Conservation (phyloP, 176 grass and related monocot species). For the Cenchrus americanus region DNA sequence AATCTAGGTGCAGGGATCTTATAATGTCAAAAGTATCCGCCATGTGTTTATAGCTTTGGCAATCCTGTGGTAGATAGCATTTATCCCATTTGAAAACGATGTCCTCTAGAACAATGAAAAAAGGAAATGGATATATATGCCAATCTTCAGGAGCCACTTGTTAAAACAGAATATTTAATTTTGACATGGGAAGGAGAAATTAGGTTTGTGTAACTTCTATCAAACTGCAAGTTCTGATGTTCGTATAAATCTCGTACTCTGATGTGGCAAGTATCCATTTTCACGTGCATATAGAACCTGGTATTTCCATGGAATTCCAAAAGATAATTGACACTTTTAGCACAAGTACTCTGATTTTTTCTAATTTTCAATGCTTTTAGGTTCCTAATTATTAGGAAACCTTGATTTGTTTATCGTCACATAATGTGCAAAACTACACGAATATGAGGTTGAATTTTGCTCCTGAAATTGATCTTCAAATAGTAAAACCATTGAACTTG, state of each 20-base stretch:
- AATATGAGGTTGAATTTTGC: too few relatives aligned
- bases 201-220: not conserved
- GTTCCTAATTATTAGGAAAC: too few relatives aligned
- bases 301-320: not conserved
- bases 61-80: not conserved
- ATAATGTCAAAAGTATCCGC: constrained; percentile 22
- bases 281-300: not conserved
- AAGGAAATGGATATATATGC: constrained; percentile 42
- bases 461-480: too few relatives aligned
- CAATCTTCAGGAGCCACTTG: constrained; percentile 26
- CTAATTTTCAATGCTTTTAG: not conserved
- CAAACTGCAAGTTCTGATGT: not conserved
- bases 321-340: not conserved
- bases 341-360: not conserved
- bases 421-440: too few relatives aligned
- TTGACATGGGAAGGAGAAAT: not conserved
- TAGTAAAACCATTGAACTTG: too few relatives aligned
- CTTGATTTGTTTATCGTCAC: too few relatives aligned
- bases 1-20: not conserved
- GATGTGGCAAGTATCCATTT: not conserved
- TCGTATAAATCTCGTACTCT: not conserved
- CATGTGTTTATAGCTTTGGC: not conserved
- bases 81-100: constrained; percentile 33
- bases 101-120: not conserved
- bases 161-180: constrained; percentile 11